Percentiles rank a stretch among this genome's conserved stretches.
These are phyloP conservation scores for Globisporangium okanoganense DNA, from an alignment of 352 stramenopile species.

Conservation along the genomic window DNA sequence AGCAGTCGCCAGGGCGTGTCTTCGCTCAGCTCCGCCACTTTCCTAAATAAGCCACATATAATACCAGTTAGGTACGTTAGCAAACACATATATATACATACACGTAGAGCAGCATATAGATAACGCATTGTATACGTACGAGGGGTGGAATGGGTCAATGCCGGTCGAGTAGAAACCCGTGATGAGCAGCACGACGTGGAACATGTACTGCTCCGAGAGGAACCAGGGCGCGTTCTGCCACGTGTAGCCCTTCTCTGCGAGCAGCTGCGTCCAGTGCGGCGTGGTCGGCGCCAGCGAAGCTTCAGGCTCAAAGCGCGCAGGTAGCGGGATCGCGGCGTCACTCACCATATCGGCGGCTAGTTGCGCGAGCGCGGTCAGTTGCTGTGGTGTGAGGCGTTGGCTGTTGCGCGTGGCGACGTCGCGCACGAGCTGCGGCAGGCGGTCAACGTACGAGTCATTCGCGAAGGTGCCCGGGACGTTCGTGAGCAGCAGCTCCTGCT, in stretches of 20 bases:
- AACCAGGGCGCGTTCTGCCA: constrained; percentile 76
- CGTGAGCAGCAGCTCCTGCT: constrained; percentile 60
- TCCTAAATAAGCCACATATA: constrained; percentile 20
- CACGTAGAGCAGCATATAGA: neutral
- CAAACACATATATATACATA: neutral
- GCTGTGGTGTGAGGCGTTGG: constrained; percentile 26
- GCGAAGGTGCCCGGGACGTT: constrained; percentile 53
- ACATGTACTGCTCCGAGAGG: constrained; percentile 72
- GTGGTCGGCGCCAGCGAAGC: constrained; percentile 31
- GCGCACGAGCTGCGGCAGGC: constrained; percentile 51
- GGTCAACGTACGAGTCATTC: constrained; percentile 54
- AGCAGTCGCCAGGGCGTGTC: constrained; percentile 52
- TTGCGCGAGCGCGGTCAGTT: constrained; percentile 30
- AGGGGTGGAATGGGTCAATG: constrained; percentile 63
- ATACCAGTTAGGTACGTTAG: neutral
- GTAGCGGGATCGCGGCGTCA: constrained; percentile 44
- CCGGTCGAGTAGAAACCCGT: constrained; percentile 55
- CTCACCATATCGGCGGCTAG: constrained; percentile 43
- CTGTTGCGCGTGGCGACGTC: constrained; percentile 52
- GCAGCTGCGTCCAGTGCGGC: constrained; percentile 39
- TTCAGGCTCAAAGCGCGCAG: constrained; percentile 27
- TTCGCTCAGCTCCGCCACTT: constrained; percentile 51
- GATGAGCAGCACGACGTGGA: constrained; percentile 61
- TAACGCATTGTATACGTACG: constrained; percentile 24
- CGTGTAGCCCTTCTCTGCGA: constrained; percentile 42